Percentiles rank a stretch among this genome's conserved stretches.
Evolutionary conservation across 805 yeast species (phyloP).

Genomic region (Sugiyamaella lignohabitans): DNA sequence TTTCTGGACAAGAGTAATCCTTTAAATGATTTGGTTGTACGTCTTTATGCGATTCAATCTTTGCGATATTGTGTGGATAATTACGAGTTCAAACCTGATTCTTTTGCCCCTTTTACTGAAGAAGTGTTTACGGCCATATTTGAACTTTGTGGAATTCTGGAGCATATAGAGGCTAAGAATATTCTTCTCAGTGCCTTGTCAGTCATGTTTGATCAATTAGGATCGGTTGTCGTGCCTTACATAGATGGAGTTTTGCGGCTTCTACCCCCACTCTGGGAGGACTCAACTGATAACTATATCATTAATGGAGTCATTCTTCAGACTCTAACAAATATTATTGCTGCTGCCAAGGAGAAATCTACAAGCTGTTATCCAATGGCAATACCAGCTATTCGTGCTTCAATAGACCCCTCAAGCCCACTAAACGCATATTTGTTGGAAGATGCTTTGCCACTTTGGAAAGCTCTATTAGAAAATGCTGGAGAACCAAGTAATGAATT

Average conservation of each 20-base stretch:
- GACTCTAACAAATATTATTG: slow-evolving; percentile 29
- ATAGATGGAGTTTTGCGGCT: slow-evolving; percentile 31
- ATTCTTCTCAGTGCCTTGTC: slow-evolving; percentile 63
- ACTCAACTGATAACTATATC: slow-evolving; percentile 36
- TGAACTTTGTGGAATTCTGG: slow-evolving; percentile 41
- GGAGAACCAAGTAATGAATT: slow-evolving; percentile 42
- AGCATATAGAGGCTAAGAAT: slow-evolving; percentile 69
- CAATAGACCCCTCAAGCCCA: slow-evolving; percentile 57
- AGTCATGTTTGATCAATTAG: slow-evolving; percentile 39
- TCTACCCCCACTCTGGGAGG: slow-evolving; percentile 78
- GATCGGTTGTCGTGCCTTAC: slow-evolving; percentile 25
- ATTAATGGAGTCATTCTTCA: slow-evolving; percentile 35
- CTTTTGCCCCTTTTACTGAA: slow-evolving; percentile 59
- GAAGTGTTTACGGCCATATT: slow-evolving; percentile 44
- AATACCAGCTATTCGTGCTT: slow-evolving; percentile 54
- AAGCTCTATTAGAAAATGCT: slow-evolving; percentile 55
- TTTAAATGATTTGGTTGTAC: slow-evolving; percentile 69
- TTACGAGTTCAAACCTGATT: slow-evolving; percentile 71
- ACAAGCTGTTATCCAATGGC: slow-evolving; percentile 21
- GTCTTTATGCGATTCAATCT: slow-evolving; percentile 65
- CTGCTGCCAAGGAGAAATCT: slow-evolving; percentile 23
- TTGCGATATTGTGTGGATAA: slow-evolving; percentile 68
- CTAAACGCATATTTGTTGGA: slow-evolving; percentile 58
- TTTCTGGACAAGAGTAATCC: slow-evolving; percentile 43
- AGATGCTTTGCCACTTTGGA: slow-evolving; percentile 85